These are phyloP conservation scores for Saccharomyces hybrid DNA, from an alignment of 1,139 yeast genomes.

Conservation along the genomic window DNA sequence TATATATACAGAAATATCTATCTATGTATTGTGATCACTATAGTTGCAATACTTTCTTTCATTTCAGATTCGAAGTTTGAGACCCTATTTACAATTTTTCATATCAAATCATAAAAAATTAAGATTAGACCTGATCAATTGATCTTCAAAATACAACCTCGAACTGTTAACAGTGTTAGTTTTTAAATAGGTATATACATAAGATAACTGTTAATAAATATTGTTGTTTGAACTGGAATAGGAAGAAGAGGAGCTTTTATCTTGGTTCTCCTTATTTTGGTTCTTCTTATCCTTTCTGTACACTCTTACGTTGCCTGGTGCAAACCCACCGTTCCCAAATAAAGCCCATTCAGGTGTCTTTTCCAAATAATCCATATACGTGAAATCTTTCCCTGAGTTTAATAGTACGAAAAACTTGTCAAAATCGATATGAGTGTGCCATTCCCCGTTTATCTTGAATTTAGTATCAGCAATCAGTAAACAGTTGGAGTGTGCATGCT, in stretches of 20 bases:
- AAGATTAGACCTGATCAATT: background rate
- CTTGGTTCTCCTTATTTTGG: slow-evolving; percentile 1
- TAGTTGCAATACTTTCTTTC: too few species aligned
- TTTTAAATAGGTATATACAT: background rate
- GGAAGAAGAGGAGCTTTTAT: background rate
- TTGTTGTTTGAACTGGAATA: background rate
- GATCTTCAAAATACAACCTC: background rate
- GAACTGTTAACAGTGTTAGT: background rate
- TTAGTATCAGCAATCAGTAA: slow-evolving; percentile 71
- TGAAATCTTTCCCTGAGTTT: slow-evolving; percentile 56
- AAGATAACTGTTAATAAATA: background rate
- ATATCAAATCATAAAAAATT: background rate
- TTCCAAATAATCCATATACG: slow-evolving; percentile 69
- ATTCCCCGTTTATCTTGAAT: slow-evolving; percentile 60
- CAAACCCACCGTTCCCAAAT: slow-evolving; percentile 90
- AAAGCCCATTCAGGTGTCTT: slow-evolving; percentile 88
- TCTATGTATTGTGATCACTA: background rate
- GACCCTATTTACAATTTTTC: too few species aligned
- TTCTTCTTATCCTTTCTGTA: slow-evolving; percentile 56
- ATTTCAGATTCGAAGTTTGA: too few species aligned
- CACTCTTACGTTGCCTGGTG: slow-evolving; percentile 70
- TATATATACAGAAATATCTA: background rate
- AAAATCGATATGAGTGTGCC: slow-evolving; percentile 90
- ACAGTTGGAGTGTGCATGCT: slow-evolving; percentile 93
- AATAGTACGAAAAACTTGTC: slow-evolving; percentile 65